phyloP scores from a whole-genome alignment of 306 rosid species.

The Myrica gale region DNA sequence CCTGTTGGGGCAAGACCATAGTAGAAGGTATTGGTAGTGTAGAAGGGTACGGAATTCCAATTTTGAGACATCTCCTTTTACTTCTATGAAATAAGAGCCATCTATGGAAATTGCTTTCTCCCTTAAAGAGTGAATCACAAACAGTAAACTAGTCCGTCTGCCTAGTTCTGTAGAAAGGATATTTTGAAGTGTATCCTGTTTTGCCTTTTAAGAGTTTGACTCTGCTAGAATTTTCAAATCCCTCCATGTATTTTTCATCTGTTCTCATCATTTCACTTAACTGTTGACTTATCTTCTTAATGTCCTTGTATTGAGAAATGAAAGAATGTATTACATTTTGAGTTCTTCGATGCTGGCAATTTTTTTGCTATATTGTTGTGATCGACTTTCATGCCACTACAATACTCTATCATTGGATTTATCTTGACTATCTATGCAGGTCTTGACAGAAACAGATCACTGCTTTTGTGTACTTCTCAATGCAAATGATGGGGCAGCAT shows the following conservation, averaged over 20 bases:
- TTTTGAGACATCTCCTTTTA: neutral
- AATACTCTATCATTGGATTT: constrained; percentile 21
- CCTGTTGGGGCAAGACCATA: neutral
- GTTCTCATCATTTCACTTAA: neutral
- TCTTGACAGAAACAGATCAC: constrained; percentile 88
- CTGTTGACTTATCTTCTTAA: constrained; percentile 12
- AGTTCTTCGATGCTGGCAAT: constrained; percentile 2
- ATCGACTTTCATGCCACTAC: neutral
- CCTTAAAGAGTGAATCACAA: neutral
- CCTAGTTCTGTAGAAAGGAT: neutral
- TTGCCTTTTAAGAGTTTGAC: neutral
- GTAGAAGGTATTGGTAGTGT: too few species aligned
- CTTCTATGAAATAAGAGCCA: neutral
- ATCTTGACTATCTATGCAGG: constrained; percentile 48
- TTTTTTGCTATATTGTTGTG: neutral
- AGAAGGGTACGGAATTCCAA: neutral
- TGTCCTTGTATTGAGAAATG: constrained; percentile 24
- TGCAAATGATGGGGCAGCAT: constrained; percentile 96
- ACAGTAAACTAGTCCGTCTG: neutral
- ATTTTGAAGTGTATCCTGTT: neutral
- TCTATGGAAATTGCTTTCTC: neutral
- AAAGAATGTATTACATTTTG: constrained; percentile 9
- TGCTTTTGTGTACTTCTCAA: constrained; percentile 97
- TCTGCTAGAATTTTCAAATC: neutral
- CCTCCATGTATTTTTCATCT: neutral